Evolutionary conservation across 2,329 filamentous ascomycete genomes (phyloP).

Genomic region (Venturia nashicola): DNA sequence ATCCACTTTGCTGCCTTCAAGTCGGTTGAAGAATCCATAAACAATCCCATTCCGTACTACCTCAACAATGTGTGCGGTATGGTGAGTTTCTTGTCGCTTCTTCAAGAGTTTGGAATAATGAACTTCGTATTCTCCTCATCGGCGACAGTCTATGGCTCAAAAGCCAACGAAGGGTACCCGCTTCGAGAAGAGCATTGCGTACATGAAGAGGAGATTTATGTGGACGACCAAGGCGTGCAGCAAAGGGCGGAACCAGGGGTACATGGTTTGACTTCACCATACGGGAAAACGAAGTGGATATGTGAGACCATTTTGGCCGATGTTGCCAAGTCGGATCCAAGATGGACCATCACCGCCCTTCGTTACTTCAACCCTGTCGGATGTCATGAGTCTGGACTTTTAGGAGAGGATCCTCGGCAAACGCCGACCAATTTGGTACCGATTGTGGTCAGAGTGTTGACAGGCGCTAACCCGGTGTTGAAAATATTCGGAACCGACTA

Average conservation of each 20-base stretch:
- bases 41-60: slow-evolving; percentile 50
- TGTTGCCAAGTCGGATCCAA: slow-evolving; percentile 45
- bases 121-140: slow-evolving; percentile 58
- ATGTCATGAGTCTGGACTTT: slow-evolving; percentile 49
- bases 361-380: slow-evolving; percentile 59
- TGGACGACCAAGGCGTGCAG: slow-evolving; percentile 31
- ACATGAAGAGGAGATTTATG: slow-evolving; percentile 34
- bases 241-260: slow-evolving; percentile 35
- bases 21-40: slow-evolving; percentile 52
- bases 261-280: slow-evolving; percentile 50
- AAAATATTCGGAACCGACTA: slow-evolving; percentile 54
- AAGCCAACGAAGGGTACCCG: slow-evolving; percentile 31
- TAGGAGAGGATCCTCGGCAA: slow-evolving; percentile 51
- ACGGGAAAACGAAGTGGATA: slow-evolving; percentile 56
- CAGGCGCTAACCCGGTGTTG: slow-evolving; percentile 39
- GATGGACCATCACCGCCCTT: slow-evolving; percentile 50
- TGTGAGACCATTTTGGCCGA: slow-evolving; percentile 55
- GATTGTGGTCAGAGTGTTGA: slow-evolving; percentile 49
- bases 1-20: slow-evolving; percentile 61
- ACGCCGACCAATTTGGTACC: slow-evolving; percentile 53
- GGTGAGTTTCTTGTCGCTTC: slow-evolving; percentile 43
- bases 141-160: slow-evolving; percentile 51
- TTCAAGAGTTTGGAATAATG: slow-evolving; percentile 49
- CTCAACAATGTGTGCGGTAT: slow-evolving; percentile 55
- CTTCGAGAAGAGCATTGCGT: slow-evolving; percentile 45